Percentiles rank a stretch among this genome's conserved stretches.
phyloP scores from a whole-genome alignment of 2,329 filamentous ascomycete genomes.

The Penicillium capsulatum region DNA sequence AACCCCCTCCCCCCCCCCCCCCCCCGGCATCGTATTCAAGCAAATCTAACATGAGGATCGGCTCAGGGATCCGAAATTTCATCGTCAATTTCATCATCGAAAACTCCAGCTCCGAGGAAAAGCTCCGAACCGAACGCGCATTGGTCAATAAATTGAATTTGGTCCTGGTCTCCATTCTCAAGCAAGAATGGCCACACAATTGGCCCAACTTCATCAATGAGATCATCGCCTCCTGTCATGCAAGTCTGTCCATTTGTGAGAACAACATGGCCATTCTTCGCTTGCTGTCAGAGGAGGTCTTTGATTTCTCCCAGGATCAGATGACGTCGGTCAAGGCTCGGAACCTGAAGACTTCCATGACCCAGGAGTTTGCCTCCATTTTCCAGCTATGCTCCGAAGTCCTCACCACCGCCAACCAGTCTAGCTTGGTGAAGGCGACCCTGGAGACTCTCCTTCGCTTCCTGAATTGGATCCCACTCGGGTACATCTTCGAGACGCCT shows the following conservation, averaged over 20 bases:
- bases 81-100: constrained; percentile 98
- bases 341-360: constrained; percentile 98
- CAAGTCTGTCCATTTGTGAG: constrained; percentile 94
- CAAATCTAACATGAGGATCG: constrained; percentile 17
- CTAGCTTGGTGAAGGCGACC: constrained; percentile 90
- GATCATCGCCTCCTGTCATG: constrained; percentile 94
- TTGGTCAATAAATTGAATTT: constrained; percentile 98
- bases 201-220: constrained; percentile 99
- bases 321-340: constrained; percentile 98
- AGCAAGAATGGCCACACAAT: constrained; percentile 99
- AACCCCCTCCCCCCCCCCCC: not conserved
- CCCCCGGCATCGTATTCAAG: no score
- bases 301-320: constrained; percentile 96
- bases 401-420: constrained; percentile 80
- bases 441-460: constrained; percentile 93
- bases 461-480: constrained; percentile 97
- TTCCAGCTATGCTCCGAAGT: constrained; percentile 98
- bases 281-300: constrained; percentile 93
- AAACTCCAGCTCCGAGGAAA: constrained; percentile 84
- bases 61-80: constrained; percentile 90
- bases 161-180: constrained; percentile 92
- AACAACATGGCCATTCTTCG: constrained; percentile 99
- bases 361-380: constrained; percentile 95
- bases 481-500: constrained; percentile 97
- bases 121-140: constrained; percentile 75